Conservation (phyloP, 2,329 filamentous ascomycete genomes). For the Verticillium zaregamsianum region DNA sequence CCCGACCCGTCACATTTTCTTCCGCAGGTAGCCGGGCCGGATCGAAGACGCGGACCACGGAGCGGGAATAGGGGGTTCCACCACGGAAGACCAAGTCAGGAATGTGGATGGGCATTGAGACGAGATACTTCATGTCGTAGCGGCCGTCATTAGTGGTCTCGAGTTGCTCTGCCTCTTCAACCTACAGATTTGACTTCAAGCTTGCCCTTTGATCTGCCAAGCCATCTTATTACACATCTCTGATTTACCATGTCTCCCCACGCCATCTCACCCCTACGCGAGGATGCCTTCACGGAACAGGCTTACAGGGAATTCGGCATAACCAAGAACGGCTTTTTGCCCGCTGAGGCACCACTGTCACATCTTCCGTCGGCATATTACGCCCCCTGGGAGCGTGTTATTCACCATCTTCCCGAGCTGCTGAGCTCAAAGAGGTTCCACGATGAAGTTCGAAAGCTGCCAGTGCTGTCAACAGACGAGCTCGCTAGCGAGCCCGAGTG, state of each 20-base stretch:
- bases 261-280: constrained; percentile 21
- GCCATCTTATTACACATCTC: neutral
- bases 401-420: constrained; percentile 62
- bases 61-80: neutral
- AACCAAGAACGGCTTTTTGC: constrained; percentile 69
- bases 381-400: constrained; percentile 70
- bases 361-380: constrained; percentile 69
- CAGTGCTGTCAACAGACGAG: constrained; percentile 62
- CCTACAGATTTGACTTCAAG: neutral
- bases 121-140: constrained; percentile 6
- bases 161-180: neutral
- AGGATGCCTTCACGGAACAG: constrained; percentile 7
- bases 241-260: constrained; percentile 36
- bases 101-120: neutral
- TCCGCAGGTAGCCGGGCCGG: constrained; percentile 11
- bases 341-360: constrained; percentile 62
- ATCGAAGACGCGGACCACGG: neutral
- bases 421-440: constrained; percentile 63
- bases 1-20: constrained; percentile 1
- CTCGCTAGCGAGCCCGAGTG: constrained; percentile 67
- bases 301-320: constrained; percentile 30
- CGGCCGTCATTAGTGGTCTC: constrained; percentile 1
- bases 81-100: neutral
- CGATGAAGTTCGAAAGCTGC: constrained; percentile 58
- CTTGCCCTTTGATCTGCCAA: neutral